Conservation (phyloP, 306 rosid species). For the Lathyrus aphaca region DNA sequence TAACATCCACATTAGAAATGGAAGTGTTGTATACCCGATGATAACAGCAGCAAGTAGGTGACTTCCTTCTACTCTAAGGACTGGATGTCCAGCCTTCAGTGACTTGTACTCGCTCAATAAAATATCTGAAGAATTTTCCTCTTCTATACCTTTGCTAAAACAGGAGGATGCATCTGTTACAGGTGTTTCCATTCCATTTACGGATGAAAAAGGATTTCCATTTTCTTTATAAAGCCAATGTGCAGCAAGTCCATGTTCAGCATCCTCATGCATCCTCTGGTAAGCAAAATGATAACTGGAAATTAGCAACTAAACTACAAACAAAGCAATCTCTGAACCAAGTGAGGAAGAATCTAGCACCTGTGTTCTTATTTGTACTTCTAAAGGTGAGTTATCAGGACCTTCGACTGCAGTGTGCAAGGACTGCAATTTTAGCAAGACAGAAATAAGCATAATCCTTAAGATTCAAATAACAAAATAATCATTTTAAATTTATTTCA, state of each 20-base stretch:
- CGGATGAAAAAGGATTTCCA: constrained; percentile 58
- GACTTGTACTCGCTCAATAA: constrained; percentile 61
- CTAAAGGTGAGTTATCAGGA: constrained; percentile 87
- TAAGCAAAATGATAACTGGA: constrained; percentile 24
- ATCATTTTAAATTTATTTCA: constrained; percentile 30
- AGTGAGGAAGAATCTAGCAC: constrained; percentile 45
- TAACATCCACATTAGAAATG: constrained; percentile 23
- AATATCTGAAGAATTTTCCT: constrained; percentile 56
- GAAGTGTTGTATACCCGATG: constrained; percentile 54
- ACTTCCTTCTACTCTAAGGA: constrained; percentile 96
- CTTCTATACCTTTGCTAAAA: constrained; percentile 63
- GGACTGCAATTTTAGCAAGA: constrained; percentile 62
- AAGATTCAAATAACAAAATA: constrained; percentile 33
- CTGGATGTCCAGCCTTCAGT: constrained; percentile 88
- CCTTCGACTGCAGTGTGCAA: constrained; percentile 97
- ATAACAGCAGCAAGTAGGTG: constrained; percentile 91
- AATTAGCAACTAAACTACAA: constrained; percentile 34
- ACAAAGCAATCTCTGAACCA: constrained; percentile 26
- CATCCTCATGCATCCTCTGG: constrained; percentile 96
- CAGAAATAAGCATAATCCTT: constrained; percentile 25
- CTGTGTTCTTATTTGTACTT: constrained; percentile 99
- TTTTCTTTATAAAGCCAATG: constrained; percentile 99
- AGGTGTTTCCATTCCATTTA: constrained; percentile 57
- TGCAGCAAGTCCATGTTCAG: constrained; percentile 98
- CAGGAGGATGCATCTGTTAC: constrained; percentile 60